Percentiles rank a stretch among this genome's conserved stretches.
These are phyloP conservation scores for Colletotrichum gloeosporioides DNA, from an alignment of 2,329 filamentous ascomycete species.

Conservation along the genomic window DNA sequence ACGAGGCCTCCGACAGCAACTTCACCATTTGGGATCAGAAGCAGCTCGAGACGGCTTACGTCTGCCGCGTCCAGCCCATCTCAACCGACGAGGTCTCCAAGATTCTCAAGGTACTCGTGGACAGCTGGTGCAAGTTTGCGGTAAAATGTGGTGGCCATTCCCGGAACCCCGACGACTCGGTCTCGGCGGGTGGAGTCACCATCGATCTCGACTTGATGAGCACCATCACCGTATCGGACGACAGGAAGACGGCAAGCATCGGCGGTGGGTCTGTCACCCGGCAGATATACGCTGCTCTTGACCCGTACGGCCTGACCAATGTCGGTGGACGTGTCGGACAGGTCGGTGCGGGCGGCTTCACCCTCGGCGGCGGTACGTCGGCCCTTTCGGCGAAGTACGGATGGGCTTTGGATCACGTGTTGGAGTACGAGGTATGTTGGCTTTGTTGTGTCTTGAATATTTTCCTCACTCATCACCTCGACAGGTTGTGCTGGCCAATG, in stretches of 20 bases:
- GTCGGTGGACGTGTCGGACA: slow-evolving; percentile 50
- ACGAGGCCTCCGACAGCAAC: neutral
- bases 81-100: neutral
- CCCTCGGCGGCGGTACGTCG: slow-evolving; percentile 55
- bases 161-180: slow-evolving; percentile 58
- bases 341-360: slow-evolving; percentile 49
- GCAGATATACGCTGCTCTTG: neutral
- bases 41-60: neutral
- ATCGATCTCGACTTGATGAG: neutral
- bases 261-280: neutral
- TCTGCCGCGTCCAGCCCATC: neutral
- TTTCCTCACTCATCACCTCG: neutral
- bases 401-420: slow-evolving; percentile 43
- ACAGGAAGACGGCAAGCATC: neutral
- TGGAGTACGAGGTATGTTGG: slow-evolving; percentile 49
- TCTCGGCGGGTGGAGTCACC: slow-evolving; percentile 44
- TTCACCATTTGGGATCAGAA: neutral
- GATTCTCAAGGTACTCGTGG: neutral
- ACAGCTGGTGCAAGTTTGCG: slow-evolving; percentile 46
- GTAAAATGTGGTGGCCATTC: slow-evolving; percentile 63
- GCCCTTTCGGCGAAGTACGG: slow-evolving; percentile 49
- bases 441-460: neutral
- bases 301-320: slow-evolving; percentile 40
- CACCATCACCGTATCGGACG: neutral
- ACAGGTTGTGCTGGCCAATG: neutral